phyloP scores from a whole-genome alignment of 2,329 filamentous ascomycete species.

The Fusarium sacchari region DNA sequence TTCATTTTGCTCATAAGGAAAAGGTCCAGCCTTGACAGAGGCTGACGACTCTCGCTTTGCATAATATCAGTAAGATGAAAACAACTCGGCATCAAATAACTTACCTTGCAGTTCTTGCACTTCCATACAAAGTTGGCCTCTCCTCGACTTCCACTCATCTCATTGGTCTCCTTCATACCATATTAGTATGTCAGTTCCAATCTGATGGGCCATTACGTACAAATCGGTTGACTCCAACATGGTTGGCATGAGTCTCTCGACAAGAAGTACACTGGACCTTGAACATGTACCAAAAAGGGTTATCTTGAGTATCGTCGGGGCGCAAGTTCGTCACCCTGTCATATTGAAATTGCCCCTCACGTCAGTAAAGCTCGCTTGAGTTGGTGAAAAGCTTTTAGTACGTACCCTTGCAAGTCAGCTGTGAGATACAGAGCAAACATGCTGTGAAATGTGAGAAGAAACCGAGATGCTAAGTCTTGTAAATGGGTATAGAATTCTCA shows the following conservation, averaged over 20 bases:
- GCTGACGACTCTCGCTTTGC: constrained; percentile 83
- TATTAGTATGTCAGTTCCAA: constrained; percentile 4
- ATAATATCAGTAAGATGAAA: not conserved
- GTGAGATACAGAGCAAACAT: constrained; percentile 76
- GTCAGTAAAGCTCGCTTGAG: constrained; percentile 27
- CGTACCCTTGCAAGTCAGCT: constrained; percentile 75
- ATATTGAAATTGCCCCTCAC: constrained; percentile 28
- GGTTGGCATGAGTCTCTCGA: constrained; percentile 88
- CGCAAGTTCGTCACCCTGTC: constrained; percentile 87
- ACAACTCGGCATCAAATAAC: not conserved
- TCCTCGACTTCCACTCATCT: constrained; percentile 90
- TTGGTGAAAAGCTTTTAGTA: constrained; percentile 22
- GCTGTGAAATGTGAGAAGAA: constrained; percentile 34
- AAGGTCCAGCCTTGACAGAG: constrained; percentile 79
- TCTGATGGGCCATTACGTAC: constrained; percentile 60
- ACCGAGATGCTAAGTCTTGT: not conserved
- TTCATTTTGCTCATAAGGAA: constrained; percentile 75
- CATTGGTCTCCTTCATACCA: constrained; percentile 77
- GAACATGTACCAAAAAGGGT: constrained; percentile 96
- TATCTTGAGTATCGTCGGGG: constrained; percentile 82
- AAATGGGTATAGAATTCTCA: not conserved
- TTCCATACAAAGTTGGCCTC: constrained; percentile 99
- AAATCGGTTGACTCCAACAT: constrained; percentile 87
- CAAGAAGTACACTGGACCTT: constrained; percentile 99
- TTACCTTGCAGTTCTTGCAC: constrained; percentile 96